Evolutionary conservation across 177 flowering plant genomes (phyloP).

Genomic region (Vitis hybrid): DNA sequence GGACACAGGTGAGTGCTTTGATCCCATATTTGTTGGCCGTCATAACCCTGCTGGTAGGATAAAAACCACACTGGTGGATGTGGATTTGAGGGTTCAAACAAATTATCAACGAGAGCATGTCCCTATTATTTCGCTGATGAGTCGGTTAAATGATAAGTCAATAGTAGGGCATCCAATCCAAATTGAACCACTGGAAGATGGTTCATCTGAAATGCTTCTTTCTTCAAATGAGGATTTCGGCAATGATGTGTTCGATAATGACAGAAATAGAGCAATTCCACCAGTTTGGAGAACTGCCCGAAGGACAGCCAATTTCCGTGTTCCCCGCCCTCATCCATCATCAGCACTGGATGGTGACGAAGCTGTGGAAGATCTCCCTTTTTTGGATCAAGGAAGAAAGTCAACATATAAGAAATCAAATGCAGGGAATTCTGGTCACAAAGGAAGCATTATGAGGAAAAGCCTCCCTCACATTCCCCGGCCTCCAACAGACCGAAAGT

Average conservation of each 20-base stretch:
- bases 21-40: slow-evolving; percentile 32
- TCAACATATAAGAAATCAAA: slow-evolving; percentile 27
- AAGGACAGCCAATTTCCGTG: slow-evolving; percentile 73
- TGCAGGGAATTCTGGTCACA: slow-evolving; percentile 24
- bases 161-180: slow-evolving; percentile 90
- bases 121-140: slow-evolving; percentile 82
- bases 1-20: slow-evolving; percentile 26
- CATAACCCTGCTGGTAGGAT: slow-evolving; percentile 31
- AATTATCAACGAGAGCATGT: slow-evolving; percentile 72
- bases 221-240: slow-evolving; percentile 27
- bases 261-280: slow-evolving; percentile 43
- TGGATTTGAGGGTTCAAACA: slow-evolving; percentile 79
- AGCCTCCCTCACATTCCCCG: slow-evolving; percentile 22
- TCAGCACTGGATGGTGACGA: slow-evolving; percentile 47
- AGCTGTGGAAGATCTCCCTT: slow-evolving; percentile 24
- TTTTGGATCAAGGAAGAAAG: slow-evolving; percentile 38
- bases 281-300: slow-evolving; percentile 88
- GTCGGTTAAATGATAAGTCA: slow-evolving; percentile 84
- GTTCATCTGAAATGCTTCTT: slow-evolving; percentile 48
- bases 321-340: slow-evolving; percentile 64
- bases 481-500: slow-evolving; percentile 35
- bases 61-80: slow-evolving; percentile 56
- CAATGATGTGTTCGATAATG: slow-evolving; percentile 32
- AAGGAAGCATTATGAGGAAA: slow-evolving; percentile 25
- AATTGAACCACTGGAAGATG: slow-evolving; percentile 69